phyloP scores from a whole-genome alignment of 208 protist species.

The Wallacemonas collosoma region DNA sequence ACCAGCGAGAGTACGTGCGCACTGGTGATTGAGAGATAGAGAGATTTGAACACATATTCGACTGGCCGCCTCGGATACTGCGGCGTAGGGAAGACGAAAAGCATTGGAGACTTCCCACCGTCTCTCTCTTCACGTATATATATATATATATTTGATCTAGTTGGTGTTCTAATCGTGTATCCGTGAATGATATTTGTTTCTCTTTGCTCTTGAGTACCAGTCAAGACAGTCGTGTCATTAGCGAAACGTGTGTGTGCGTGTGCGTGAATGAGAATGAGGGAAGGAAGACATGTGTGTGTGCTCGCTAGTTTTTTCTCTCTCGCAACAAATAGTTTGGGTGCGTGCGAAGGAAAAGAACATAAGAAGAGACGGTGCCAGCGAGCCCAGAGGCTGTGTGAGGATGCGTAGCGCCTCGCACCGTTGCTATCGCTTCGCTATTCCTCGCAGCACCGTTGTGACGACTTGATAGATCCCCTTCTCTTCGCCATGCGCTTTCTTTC shows the following conservation, averaged over 20 bases:
- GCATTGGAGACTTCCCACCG: slow-evolving; percentile 33
- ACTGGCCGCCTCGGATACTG: slow-evolving; percentile 65
- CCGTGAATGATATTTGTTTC: not conserved
- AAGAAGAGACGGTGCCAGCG: too few relatives aligned
- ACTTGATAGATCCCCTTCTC: too few relatives aligned
- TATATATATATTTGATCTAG: not conserved
- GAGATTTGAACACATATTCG: slow-evolving; percentile 66
- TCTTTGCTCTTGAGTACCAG: not conserved
- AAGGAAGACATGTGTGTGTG: not conserved
- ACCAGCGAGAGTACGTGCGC: slow-evolving; percentile 51
- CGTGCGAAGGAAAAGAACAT: too few relatives aligned
- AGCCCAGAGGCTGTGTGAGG: too few relatives aligned
- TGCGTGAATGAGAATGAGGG: slow-evolving; percentile 4
- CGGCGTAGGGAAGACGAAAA: slow-evolving; percentile 75
- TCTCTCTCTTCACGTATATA: not conserved
- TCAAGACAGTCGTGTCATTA: too few relatives aligned
- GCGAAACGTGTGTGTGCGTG: not conserved
- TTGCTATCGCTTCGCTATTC: too few relatives aligned
- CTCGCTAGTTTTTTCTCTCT: too few relatives aligned
- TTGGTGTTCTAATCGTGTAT: not conserved
- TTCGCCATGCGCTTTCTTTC: too few relatives aligned
- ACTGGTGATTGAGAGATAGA: slow-evolving; percentile 61
- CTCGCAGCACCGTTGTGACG: too few relatives aligned
- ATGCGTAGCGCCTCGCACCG: too few relatives aligned
- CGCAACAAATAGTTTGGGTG: too few relatives aligned